Evolutionary conservation across 805 yeast genomes (phyloP).

Genomic region (Myxozyma vanderwaltii): DNA sequence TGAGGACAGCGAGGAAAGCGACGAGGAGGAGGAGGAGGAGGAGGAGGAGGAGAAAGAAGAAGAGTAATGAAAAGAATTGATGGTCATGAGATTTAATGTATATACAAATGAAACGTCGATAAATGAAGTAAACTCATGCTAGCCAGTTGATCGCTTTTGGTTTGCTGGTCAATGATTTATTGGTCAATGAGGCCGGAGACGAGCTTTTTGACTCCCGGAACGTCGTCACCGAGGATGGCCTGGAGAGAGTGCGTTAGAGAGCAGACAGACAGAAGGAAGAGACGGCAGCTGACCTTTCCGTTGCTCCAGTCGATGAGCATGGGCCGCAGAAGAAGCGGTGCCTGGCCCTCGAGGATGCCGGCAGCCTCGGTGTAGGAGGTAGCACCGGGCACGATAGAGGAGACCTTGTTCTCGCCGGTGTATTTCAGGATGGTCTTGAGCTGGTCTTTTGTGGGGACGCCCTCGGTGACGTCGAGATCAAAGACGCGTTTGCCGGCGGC

Average conservation of each 20-base stretch:
- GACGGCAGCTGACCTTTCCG: conserved; percentile 25
- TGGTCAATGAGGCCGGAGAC: conserved; percentile 14
- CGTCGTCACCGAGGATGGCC: conserved; percentile 35
- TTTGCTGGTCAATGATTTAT: not conserved
- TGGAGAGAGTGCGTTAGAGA: not conserved
- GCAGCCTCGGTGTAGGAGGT: conserved; percentile 24
- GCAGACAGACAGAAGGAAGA: not conserved
- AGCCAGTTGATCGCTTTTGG: not conserved
- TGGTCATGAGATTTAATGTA: not conserved
- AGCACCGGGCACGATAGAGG: conserved; percentile 31
- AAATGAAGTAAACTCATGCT: not conserved
- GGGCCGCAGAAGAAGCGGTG: conserved; percentile 25
- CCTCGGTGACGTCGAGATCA: conserved; percentile 43
- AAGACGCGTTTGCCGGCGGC: conserved; percentile 35
- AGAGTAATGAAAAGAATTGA: not conserved
- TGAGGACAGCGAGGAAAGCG: conserved; percentile 16
- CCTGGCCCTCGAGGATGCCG: conserved; percentile 17
- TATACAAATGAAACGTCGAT: not conserved
- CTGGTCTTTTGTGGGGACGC: conserved; percentile 38
- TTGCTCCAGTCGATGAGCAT: conserved; percentile 36
- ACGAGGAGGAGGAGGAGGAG: conserved; percentile 4
- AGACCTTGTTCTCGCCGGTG: conserved; percentile 23
- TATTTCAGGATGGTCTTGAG: conserved; percentile 32
- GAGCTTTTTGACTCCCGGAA: conserved; percentile 27
- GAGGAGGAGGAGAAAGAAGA: not conserved